Evolutionary conservation across 75 land plant species (phyloP), one percentile per base, ranked within the genome.

Genomic region (Sequoiadendron giganteum): DNA sequence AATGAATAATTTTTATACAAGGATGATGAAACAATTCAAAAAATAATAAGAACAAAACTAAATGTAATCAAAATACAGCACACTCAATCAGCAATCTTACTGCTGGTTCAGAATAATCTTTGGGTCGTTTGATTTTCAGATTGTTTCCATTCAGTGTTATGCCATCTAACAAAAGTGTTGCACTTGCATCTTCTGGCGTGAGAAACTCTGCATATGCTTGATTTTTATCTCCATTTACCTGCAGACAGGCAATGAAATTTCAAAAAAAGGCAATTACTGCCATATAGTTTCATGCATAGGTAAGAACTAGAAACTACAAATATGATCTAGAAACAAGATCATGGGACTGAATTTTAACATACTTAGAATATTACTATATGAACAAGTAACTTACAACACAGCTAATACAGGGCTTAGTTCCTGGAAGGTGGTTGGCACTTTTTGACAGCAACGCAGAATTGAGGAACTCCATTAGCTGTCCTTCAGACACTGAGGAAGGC

Each of bases 181-280:
- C 90, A 58, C 95, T 93, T 40, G 99, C 98, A 96, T 95, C 96
- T 78, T 96, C 99, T 85, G 98, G 96, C n/a, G 98, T 98, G 34
- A 98, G 92, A 91, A 98, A 98, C 88, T 98, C 98, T 77, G 95
- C 94, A 91, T 96, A 86, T 83, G 99, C 98, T 87, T 96, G 98
- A 82, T 87, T 88, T 70, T 96, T 98, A 55, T 96, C 99, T 87
- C 91, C 94, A 88, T 95, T 92, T 52, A 98, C 94, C 99, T 98
- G 94, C 90, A 91, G 15, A 85, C 65, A 70, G 42, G 88, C 65
- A 79, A 40, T 5, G 11, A 88, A 36, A 87, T 61, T 10, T 40
- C 58, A 13, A 83, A 89, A 34, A 61, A 45, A 39, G 45, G 19
- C 21, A 34, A 87, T 86, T 86, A 76, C 68, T n/a, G 6, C 32